phyloP scores from a whole-genome alignment of 2,329 filamentous ascomycete species.

The Podosphaera fusca region DNA sequence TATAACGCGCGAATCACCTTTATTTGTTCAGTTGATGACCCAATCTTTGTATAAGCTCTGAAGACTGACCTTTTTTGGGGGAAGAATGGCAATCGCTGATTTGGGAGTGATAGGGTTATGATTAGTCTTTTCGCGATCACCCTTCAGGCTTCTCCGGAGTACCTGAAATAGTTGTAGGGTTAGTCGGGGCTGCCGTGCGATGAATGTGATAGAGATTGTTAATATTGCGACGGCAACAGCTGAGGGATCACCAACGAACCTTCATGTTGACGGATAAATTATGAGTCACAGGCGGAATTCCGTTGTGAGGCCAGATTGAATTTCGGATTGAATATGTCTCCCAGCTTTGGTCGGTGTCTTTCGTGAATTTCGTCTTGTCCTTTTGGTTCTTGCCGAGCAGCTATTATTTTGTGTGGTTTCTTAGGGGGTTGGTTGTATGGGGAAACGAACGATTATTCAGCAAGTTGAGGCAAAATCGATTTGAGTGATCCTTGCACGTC shows the following conservation, averaged over 20 bases:
- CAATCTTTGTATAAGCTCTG: not conserved
- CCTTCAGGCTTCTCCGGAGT: constrained; percentile 47
- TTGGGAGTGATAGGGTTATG: constrained; percentile 47
- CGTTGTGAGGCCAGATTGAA: not conserved
- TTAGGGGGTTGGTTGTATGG: not conserved
- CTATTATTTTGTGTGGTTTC: not conserved
- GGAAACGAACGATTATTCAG: not conserved
- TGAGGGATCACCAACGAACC: not conserved
- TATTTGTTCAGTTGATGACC: constrained; percentile 3
- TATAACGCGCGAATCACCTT: constrained; percentile 95
- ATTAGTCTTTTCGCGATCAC: constrained; percentile 40
- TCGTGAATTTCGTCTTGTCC: not conserved
- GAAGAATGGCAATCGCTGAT: constrained; percentile 44
- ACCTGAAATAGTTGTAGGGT: constrained; percentile 20
- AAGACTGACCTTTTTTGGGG: constrained; percentile 43
- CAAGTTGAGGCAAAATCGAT: not conserved
- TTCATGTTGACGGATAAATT: not conserved
- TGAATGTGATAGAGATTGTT: not conserved
- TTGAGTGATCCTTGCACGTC: not conserved
- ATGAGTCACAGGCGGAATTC: not conserved
- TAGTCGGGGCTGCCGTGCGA: constrained; percentile 4
- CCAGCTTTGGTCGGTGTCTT: not conserved
- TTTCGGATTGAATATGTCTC: not conserved
- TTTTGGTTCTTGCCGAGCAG: not conserved
- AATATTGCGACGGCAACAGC: not conserved